Conservation (phyloP, 192 early-diverging fungal species). For the Dissophora globulifera region DNA sequence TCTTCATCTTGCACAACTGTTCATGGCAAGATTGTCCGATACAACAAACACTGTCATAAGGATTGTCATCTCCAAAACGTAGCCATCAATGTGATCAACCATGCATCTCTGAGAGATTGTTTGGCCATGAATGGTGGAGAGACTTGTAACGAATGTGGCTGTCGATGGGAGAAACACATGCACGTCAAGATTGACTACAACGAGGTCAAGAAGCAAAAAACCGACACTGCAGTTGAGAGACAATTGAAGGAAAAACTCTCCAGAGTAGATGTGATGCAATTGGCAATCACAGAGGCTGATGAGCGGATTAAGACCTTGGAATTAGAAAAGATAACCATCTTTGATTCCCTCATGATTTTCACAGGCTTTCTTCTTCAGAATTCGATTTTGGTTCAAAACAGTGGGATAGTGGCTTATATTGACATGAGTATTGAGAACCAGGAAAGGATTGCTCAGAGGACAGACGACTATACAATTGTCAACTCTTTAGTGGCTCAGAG, state of each 20-base stretch:
- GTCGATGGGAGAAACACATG: conserved; percentile 39
- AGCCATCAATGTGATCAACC: conserved; percentile 14
- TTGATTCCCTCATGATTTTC: conserved; percentile 20
- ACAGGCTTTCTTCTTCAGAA: conserved; percentile 43
- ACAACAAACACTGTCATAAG: conserved; percentile 39
- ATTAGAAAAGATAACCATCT: conserved; percentile 28
- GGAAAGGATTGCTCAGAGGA: conserved; percentile 5
- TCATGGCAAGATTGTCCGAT: conserved; percentile 25
- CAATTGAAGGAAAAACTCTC: conserved; percentile 16
- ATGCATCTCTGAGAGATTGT: conserved; percentile 19
- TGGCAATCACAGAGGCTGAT: conserved; percentile 13
- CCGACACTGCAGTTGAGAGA: conserved; percentile 18
- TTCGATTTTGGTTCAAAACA: conserved; percentile 39
- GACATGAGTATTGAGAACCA: conserved; percentile 35
- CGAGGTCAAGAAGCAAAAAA: conserved; percentile 16
- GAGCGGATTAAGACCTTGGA: conserved; percentile 6
- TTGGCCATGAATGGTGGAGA: conserved; percentile 19
- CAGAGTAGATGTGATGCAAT: background rate
- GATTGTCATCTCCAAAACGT: conserved; percentile 28
- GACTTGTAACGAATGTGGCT: conserved; percentile 33
- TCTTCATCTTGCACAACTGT: conserved; percentile 10
- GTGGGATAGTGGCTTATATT: conserved; percentile 22
- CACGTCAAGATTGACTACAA: conserved; percentile 8
- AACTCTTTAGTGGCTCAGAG: conserved; percentile 10
- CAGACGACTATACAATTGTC: conserved; percentile 18